Base-by-base conservation (phyloP, 768 basidiomycete genomes). In the Amanita fuliginea region DNA sequence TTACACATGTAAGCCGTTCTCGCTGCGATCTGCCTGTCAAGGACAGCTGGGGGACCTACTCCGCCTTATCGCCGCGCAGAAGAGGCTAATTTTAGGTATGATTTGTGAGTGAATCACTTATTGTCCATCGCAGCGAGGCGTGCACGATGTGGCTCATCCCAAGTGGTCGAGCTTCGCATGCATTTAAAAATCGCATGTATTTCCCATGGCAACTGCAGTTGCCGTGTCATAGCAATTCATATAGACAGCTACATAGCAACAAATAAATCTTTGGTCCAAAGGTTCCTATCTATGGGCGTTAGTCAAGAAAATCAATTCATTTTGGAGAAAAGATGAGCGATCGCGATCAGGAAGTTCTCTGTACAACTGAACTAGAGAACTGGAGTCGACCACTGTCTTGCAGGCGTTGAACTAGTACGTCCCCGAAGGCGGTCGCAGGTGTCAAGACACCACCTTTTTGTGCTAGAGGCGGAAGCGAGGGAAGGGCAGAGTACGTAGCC, bases 351-450 rank as follows among this genome's bases (percentile, higher is more conserved):
- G 28, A 16, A 9, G 28, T 9, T 26, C 36, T 50, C 33, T 34
- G 49, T 5, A 50, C 32, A 33, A 50, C 41, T 3, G 49, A 42
- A 16, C 42, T 50, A n/a, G 49, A 42, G 55, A 86, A 77, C 47
- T 74, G 64, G 46, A 90, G 75, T 45, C 64, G 61, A 0, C 77
- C 81, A 6, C 73, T 78, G 18, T 65, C 68, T 52, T 76, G 72
- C 53, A 96, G 61, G 16, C 93, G 72, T 55, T 77, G 73, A 32
- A 92, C 67, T 33, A 94, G 63, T 6, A 79, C 76, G 52, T 86
- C 79, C 13, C 92, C 93, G 50, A 95, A 74, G 1, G 87, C 93
- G 3, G 78, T 80, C 64, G 83, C 77, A 0, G 93, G 83, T 1
- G 94, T 97, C 43, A 96, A 68, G 2, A 93, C 65, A 1, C 94